A percentile compares a stretch with the other conserved stretches of the same genome.
phyloP scores from a whole-genome alignment of 2,329 filamentous ascomycete species.

The Penicillium sp. region DNA sequence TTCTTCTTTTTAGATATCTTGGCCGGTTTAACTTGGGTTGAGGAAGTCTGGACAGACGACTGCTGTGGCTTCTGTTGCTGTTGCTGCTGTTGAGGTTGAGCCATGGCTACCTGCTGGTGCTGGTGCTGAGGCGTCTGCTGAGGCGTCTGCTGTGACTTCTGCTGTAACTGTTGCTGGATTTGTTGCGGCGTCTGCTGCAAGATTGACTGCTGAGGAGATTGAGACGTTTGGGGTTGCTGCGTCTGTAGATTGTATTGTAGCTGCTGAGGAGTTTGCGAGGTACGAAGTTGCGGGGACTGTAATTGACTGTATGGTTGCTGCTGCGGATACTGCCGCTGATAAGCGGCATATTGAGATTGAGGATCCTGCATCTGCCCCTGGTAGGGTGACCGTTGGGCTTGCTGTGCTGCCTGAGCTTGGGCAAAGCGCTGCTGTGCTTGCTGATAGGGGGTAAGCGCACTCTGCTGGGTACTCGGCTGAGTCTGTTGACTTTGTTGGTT shows the following conservation, averaged over 20 bases:
- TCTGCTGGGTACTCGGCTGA: slow-evolving; percentile 21
- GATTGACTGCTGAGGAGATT: slow-evolving; percentile 16
- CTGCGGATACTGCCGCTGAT: slow-evolving; percentile 21
- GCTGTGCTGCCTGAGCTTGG: slow-evolving; percentile 9
- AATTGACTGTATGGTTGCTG: slow-evolving; percentile 20
- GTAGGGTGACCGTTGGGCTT: slow-evolving; percentile 26
- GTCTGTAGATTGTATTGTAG: slow-evolving; percentile 25
- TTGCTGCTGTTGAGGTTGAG: slow-evolving; percentile 1
- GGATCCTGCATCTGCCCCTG: slow-evolving; percentile 26
- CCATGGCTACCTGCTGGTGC: neutral
- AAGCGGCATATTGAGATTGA: slow-evolving; percentile 8
- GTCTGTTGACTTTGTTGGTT: slow-evolving; percentile 12
- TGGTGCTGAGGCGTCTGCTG: slow-evolving; percentile 23
- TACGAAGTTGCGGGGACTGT: slow-evolving; percentile 14
- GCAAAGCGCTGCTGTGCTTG: slow-evolving; percentile 24
- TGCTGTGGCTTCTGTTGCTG: slow-evolving; percentile 19
- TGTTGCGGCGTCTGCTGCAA: slow-evolving; percentile 17
- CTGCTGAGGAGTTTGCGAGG: slow-evolving; percentile 11
- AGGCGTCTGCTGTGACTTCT: slow-evolving; percentile 9
- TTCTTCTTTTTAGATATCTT: slow-evolving; percentile 19
- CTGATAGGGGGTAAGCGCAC: slow-evolving; percentile 17
- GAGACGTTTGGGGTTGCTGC: slow-evolving; percentile 19
- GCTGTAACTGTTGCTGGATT: slow-evolving; percentile 26
- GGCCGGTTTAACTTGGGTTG: slow-evolving; percentile 7
- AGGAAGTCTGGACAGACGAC: slow-evolving; percentile 22